Percentiles rank a stretch among this genome's conserved stretches.
Evolutionary conservation across 108 stramenopile species (phyloP).

Genomic region (Discostella stelligeroides): DNA sequence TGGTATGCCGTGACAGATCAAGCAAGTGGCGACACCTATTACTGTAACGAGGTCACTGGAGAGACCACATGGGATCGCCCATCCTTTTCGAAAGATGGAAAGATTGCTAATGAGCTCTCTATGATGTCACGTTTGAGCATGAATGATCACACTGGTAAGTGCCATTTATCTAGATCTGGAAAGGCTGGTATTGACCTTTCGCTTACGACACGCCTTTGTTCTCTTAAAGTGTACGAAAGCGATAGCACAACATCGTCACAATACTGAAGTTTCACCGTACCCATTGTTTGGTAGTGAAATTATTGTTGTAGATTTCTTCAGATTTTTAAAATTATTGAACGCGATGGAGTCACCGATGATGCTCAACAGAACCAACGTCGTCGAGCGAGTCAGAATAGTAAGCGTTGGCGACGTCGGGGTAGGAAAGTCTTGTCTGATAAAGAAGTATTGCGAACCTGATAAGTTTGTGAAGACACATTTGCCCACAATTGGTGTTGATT

Average conservation of each 20-base stretch:
- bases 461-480: constrained; percentile 73
- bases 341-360: too few species aligned
- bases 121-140: constrained; percentile 9
- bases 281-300: too few species aligned
- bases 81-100: background rate
- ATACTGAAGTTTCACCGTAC: too few species aligned
- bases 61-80: constrained; percentile 46
- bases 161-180: background rate
- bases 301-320: too few species aligned
- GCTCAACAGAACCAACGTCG: too few species aligned
- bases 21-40: constrained; percentile 52
- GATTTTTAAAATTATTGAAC: too few species aligned
- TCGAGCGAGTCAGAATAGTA: constrained; percentile 72
- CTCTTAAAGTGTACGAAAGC: background rate
- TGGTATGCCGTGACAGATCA: constrained; percentile 52
- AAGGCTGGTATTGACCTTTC: background rate
- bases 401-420: constrained; percentile 60
- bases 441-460: constrained; percentile 76
- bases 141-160: constrained; percentile 1
- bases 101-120: background rate
- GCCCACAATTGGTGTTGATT: constrained; percentile 83
- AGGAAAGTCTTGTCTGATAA: constrained; percentile 82
- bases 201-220: background rate
- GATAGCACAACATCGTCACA: background rate
- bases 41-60: constrained; percentile 49